Evolutionary conservation across 1,284 basidiomycete species (phyloP).

Genomic region (Ganoderma lingzhi): DNA sequence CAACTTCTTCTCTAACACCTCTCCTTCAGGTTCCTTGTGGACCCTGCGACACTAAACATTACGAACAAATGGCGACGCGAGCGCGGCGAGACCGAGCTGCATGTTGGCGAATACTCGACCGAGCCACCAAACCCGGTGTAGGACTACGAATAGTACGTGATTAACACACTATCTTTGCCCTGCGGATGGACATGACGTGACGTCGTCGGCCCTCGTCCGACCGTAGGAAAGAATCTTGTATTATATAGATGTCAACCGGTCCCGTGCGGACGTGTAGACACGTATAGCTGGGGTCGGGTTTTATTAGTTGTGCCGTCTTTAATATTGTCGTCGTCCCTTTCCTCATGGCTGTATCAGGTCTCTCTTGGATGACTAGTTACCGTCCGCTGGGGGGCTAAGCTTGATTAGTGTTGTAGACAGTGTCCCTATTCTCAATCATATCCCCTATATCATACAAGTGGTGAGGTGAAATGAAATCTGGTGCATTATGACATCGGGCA

Average conservation of each 20-base stretch:
- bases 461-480: background rate
- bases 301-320: conserved; percentile 4
- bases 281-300: background rate
- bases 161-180: conserved; percentile 6
- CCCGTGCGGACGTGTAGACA: conserved; percentile 1
- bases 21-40: conserved; percentile 71
- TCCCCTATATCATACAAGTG: background rate
- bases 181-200: conserved; percentile 8
- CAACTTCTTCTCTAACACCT: background rate
- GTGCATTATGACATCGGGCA: background rate
- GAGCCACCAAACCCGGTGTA: conserved; percentile 28
- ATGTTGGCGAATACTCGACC: conserved; percentile 27
- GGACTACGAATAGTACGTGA: conserved; percentile 14
- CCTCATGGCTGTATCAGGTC: background rate
- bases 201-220: background rate
- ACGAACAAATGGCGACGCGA: conserved; percentile 70
- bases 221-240: conserved; percentile 18
- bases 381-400: conserved; percentile 18
- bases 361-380: conserved; percentile 9
- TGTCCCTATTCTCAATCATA: background rate
- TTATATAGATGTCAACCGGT: conserved; percentile 18
- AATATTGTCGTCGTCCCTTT: background rate
- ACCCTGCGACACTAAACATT: conserved; percentile 66
- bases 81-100: conserved; percentile 32
- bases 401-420: conserved; percentile 10